Evolutionary conservation across 2,329 filamentous ascomycete species (phyloP).

Genomic region (Nigrospora oryzae): DNA sequence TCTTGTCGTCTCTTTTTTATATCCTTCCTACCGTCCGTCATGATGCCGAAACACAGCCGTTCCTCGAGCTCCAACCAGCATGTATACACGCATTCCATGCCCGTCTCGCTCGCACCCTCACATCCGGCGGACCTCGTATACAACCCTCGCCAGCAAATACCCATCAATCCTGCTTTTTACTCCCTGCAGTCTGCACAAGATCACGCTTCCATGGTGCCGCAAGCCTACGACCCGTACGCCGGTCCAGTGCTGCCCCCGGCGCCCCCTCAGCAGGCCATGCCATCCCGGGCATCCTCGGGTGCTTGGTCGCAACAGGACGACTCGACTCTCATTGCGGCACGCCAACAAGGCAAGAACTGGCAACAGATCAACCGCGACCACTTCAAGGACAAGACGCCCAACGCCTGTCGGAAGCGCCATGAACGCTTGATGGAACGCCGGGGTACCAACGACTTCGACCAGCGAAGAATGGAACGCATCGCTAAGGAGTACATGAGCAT

Average conservation of each 20-base stretch:
- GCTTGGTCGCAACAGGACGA: conserved; percentile 72
- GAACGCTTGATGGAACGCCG: conserved; percentile 73
- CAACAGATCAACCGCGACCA: conserved; percentile 66
- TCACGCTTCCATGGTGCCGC: conserved; percentile 24
- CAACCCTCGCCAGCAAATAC: conserved; percentile 28
- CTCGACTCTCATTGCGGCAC: conserved; percentile 60
- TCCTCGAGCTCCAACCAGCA: conserved; percentile 27
- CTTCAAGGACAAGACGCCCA: conserved; percentile 70
- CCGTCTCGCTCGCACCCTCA: conserved; percentile 29
- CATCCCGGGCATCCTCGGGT: conserved; percentile 46
- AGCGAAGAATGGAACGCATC: conserved; percentile 63
- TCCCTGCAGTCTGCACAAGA: conserved; percentile 21
- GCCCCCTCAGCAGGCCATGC: conserved; percentile 22
- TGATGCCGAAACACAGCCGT: conserved; percentile 37
- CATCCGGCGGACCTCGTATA: conserved; percentile 31
- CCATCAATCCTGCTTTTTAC: conserved; percentile 29
- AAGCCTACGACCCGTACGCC: conserved; percentile 31
- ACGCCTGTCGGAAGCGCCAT: conserved; percentile 84
- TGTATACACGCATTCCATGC: conserved; percentile 24
- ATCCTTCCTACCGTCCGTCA: conserved; percentile 12
- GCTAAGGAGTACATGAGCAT: conserved; percentile 72
- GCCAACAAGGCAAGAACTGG: conserved; percentile 75
- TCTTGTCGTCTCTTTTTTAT: conserved; percentile 10
- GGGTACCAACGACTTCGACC: conserved; percentile 71
- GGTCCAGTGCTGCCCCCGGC: conserved; percentile 23